Evolutionary conservation across 2,329 filamentous ascomycete species (phyloP).

Genomic region (Fusarium subtropicale): DNA sequence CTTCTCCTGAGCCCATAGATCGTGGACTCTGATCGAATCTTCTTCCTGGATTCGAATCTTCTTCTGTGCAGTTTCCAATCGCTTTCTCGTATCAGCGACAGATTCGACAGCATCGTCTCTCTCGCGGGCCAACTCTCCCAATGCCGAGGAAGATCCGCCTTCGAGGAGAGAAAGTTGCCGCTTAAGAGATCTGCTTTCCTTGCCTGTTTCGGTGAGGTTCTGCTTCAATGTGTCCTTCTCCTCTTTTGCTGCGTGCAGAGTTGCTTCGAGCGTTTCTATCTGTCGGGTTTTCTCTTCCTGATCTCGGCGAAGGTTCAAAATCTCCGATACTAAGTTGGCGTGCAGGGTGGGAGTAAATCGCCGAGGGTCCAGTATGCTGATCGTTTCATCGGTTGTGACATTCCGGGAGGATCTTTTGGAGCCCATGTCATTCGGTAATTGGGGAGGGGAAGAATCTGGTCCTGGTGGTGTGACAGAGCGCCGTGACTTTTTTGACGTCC

Average conservation of each 20-base stretch:
- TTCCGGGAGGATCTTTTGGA: slow-evolving; percentile 69
- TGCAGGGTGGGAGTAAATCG: slow-evolving; percentile 96
- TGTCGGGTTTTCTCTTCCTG: slow-evolving; percentile 89
- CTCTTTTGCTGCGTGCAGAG: slow-evolving; percentile 74
- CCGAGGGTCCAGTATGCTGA: slow-evolving; percentile 84
- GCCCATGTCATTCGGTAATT: slow-evolving; percentile 57
- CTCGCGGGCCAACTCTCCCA: slow-evolving; percentile 86
- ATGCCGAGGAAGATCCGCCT: slow-evolving; percentile 85
- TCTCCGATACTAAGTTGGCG: slow-evolving; percentile 94
- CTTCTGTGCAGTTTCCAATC: slow-evolving; percentile 82
- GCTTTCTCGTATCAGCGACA: slow-evolving; percentile 76
- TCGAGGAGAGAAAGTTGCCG: slow-evolving; percentile 89
- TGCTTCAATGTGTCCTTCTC: slow-evolving; percentile 79
- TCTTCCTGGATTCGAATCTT: slow-evolving; percentile 84
- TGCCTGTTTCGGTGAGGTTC: slow-evolving; percentile 71
- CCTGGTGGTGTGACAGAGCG: slow-evolving; percentile 74
- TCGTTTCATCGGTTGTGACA: slow-evolving; percentile 72
- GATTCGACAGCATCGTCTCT: slow-evolving; percentile 84
- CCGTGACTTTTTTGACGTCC: slow-evolving; percentile 69
- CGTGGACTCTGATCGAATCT: slow-evolving; percentile 80
- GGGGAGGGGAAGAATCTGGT: slow-evolving; percentile 68
- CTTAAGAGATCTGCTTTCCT: slow-evolving; percentile 84
- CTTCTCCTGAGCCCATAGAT: slow-evolving; percentile 86
- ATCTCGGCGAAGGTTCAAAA: slow-evolving; percentile 85
- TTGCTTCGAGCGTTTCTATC: slow-evolving; percentile 85